These are phyloP conservation scores for Phytomonas francai DNA, from an alignment of 208 protist genomes.

Conservation along the genomic window DNA sequence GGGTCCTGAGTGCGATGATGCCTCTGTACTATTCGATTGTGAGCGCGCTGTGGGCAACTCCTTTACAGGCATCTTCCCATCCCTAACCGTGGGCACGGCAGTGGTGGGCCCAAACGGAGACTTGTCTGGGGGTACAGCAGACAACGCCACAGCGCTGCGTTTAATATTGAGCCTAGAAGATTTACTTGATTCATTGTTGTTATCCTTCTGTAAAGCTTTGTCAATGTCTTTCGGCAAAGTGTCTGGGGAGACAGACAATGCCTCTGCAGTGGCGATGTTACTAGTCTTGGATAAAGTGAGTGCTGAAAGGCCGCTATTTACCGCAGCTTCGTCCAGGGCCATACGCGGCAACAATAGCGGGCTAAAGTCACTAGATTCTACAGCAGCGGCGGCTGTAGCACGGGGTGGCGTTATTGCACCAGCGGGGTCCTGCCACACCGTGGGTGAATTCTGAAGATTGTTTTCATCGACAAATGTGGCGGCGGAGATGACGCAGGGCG, in stretches of 20 bases:
- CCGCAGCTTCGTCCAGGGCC: not conserved
- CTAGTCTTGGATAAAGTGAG: not conserved
- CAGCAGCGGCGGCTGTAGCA: not conserved
- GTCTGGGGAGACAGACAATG: not conserved
- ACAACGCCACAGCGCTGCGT: not conserved
- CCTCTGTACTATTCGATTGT: not conserved
- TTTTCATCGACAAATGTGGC: slow-evolving; percentile 54
- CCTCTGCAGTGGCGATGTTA: not conserved
- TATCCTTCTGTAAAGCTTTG: not conserved
- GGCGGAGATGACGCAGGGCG: slow-evolving; percentile 73
- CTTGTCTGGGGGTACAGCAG: not conserved
- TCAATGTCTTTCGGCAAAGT: not conserved
- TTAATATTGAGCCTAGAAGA: not conserved
- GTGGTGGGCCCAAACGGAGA: not conserved
- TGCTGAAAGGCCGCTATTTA: not conserved
- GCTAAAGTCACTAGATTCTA: not conserved
- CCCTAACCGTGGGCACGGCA: not conserved
- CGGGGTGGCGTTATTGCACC: slow-evolving; percentile 4
- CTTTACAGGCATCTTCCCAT: not conserved
- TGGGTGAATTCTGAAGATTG: slow-evolving; percentile 10
- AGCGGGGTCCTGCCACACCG: not conserved
- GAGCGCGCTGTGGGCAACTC: not conserved
- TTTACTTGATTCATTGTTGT: not conserved
- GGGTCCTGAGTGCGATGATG: not conserved
- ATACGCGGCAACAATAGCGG: not conserved